These are phyloP conservation scores for Penicillium soppii DNA, from an alignment of 495 filamentous ascomycete species.

Conservation along the genomic window DNA sequence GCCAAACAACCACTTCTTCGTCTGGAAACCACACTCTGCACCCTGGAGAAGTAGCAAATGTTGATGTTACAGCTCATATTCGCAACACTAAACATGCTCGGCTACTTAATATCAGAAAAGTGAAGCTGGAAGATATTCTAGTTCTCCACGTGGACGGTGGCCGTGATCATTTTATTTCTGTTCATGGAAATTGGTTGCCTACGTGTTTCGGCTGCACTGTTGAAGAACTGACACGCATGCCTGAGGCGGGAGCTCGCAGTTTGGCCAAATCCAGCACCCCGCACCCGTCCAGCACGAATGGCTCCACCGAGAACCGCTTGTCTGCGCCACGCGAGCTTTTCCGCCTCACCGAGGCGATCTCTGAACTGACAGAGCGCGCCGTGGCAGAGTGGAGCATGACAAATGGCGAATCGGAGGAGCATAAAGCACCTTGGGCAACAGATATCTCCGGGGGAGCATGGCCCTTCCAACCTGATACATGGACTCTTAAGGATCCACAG, in stretches of 20 bases:
- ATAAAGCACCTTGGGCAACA: conserved; percentile 54
- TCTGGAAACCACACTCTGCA: conserved; percentile 58
- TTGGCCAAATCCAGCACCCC: conserved; percentile 30
- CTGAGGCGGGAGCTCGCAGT: conserved; percentile 68
- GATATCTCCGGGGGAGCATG: conserved; percentile 60
- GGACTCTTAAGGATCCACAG: conserved; percentile 41
- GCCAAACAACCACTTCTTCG: conserved; percentile 26
- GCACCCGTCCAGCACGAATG: conserved; percentile 22
- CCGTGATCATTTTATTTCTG: conserved; percentile 86
- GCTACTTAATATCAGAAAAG: conserved; percentile 65
- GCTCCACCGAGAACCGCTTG: conserved; percentile 54
- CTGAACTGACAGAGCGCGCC: conserved; percentile 68
- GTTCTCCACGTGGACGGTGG: conserved; percentile 84
- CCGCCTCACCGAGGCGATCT: conserved; percentile 79
- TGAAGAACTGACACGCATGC: conserved; percentile 78
- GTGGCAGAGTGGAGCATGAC: conserved; percentile 85
- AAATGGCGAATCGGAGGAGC: conserved; percentile 44
- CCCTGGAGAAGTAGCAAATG: conserved; percentile 78
- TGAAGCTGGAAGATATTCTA: conserved; percentile 77
- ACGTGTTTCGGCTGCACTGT: conserved; percentile 82
- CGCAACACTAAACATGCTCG: conserved; percentile 61
- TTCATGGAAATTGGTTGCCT: conserved; percentile 73
- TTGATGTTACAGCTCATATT: conserved; percentile 64
- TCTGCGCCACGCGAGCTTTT: conserved; percentile 85
- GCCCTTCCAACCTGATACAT: conserved; percentile 67